A percentile compares a stretch with the other conserved stretches of the same genome.
These are phyloP conservation scores for Amanita fuliginea DNA, from an alignment of 768 basidiomycete species.

Conservation along the genomic window DNA sequence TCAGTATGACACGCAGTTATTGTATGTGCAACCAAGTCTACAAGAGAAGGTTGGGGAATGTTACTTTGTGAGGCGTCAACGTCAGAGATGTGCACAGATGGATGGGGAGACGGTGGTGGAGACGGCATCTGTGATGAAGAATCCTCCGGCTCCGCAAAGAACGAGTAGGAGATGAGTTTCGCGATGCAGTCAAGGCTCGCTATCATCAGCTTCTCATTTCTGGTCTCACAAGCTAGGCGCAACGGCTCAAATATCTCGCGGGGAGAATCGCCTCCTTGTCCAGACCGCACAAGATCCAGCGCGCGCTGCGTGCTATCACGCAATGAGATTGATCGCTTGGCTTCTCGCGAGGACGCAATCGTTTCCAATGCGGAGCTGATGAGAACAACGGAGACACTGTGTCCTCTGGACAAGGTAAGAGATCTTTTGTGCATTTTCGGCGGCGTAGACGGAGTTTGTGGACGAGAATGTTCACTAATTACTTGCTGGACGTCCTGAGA, in stretches of 20 bases:
- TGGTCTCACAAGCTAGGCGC: slow-evolving; percentile 91
- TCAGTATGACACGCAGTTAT: slow-evolving; percentile 90
- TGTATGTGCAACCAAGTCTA: slow-evolving; percentile 90
- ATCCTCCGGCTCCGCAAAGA: slow-evolving; percentile 66
- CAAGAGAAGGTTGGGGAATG: slow-evolving; percentile 60
- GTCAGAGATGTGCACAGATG: slow-evolving; percentile 25
- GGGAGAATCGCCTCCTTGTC: slow-evolving; percentile 65
- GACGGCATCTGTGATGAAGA: slow-evolving; percentile 39
- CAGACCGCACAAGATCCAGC: slow-evolving; percentile 68
- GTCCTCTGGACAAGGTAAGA: slow-evolving; percentile 54
- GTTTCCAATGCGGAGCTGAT: slow-evolving; percentile 80
- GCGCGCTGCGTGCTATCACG: slow-evolving; percentile 77
- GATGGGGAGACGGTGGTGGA: slow-evolving; percentile 68
- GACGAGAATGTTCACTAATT: slow-evolving; percentile 9
- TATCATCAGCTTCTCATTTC: slow-evolving; percentile 88
- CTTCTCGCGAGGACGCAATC: slow-evolving; percentile 82
- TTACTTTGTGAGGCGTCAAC: slow-evolving; percentile 34
- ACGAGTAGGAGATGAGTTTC: slow-evolving; percentile 94
- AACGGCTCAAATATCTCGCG: slow-evolving; percentile 94
- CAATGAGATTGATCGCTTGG: slow-evolving; percentile 70
- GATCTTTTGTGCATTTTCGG: slow-evolving; percentile 36
- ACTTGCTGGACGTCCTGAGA: slow-evolving; percentile 2
- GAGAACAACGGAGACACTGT: slow-evolving; percentile 68
- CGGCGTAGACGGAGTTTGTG: not conserved
- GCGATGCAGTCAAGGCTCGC: slow-evolving; percentile 96